Percentiles rank a stretch among this genome's conserved stretches.
These are phyloP conservation scores for Suhomyces sp. DNA, from an alignment of 805 yeast species.

Conservation along the genomic window DNA sequence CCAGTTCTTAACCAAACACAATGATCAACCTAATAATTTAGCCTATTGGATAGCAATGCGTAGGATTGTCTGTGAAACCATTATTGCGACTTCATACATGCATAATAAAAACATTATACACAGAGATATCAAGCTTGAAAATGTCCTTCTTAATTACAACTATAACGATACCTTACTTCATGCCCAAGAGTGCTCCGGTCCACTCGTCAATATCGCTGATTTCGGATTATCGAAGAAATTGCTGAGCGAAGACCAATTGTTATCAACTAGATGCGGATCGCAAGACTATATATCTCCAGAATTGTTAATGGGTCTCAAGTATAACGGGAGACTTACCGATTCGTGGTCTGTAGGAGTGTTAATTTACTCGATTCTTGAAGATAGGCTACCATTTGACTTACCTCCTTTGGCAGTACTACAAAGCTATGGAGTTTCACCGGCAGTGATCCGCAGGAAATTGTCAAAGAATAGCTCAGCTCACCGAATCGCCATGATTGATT, in stretches of 20 bases:
- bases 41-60: slow-evolving; percentile 50
- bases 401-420: slow-evolving; percentile 49
- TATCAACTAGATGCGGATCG: slow-evolving; percentile 91
- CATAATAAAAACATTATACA: slow-evolving; percentile 74
- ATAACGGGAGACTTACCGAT: slow-evolving; percentile 89
- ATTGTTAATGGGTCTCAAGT: slow-evolving; percentile 80
- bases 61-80: slow-evolving; percentile 67
- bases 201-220: slow-evolving; percentile 69
- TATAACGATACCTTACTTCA: slow-evolving; percentile 17
- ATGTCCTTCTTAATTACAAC: slow-evolving; percentile 50
- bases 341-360: slow-evolving; percentile 95
- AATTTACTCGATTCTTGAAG: slow-evolving; percentile 79
- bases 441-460: slow-evolving; percentile 42
- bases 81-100: slow-evolving; percentile 65
- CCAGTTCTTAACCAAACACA: slow-evolving; percentile 47
- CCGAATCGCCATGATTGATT: slow-evolving; percentile 86
- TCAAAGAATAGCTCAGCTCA: slow-evolving; percentile 65
- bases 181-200: slow-evolving; percentile 11
- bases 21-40: slow-evolving; percentile 27
- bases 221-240: slow-evolving; percentile 82
- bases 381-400: slow-evolving; percentile 88
- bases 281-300: slow-evolving; percentile 98
- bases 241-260: slow-evolving; percentile 54
- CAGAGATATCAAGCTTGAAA: slow-evolving; percentile 89
- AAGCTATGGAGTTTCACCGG: slow-evolving; percentile 33